A percentile compares a stretch with the other conserved stretches of the same genome.
Conservation (phyloP, 176 grass and related monocot genomes). For the Poa pratensis region DNA sequence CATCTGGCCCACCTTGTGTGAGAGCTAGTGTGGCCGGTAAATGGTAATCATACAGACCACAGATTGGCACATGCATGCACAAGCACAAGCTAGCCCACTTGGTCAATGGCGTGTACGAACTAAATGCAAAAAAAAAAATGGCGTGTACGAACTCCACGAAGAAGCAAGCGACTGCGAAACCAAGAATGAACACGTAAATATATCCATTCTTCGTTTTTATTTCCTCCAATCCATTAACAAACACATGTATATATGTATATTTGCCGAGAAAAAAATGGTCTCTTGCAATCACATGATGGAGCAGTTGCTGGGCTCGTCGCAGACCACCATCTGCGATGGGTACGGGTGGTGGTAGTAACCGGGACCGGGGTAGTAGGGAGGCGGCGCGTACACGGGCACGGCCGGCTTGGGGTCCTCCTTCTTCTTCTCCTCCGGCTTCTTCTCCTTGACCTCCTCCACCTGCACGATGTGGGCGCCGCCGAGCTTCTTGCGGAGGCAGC, state of each 20-base stretch:
- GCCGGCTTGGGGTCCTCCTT: neutral
- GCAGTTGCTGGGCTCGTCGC: slow-evolving; percentile 34
- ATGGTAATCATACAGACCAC: neutral
- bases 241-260: too few relatives aligned
- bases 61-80: neutral
- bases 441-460: slow-evolving; percentile 62
- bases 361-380: slow-evolving; percentile 12
- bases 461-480: slow-evolving; percentile 49
- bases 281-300: neutral
- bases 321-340: slow-evolving; percentile 34
- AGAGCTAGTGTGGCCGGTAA: too few relatives aligned
- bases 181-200: too few relatives aligned
- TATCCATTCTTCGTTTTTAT: too few relatives aligned
- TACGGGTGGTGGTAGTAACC: slow-evolving; percentile 18
- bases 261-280: too few relatives aligned
- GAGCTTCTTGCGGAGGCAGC: slow-evolving; percentile 62
- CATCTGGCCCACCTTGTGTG: too few relatives aligned
- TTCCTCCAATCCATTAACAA: too few relatives aligned
- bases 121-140: too few relatives aligned
- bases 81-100: too few relatives aligned
- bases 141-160: neutral
- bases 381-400: neutral
- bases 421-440: slow-evolving; percentile 22
- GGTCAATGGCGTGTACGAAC: too few relatives aligned
- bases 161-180: neutral